Conservation (phyloP, 805 yeast genomes). For the Peterozyma toletana region DNA sequence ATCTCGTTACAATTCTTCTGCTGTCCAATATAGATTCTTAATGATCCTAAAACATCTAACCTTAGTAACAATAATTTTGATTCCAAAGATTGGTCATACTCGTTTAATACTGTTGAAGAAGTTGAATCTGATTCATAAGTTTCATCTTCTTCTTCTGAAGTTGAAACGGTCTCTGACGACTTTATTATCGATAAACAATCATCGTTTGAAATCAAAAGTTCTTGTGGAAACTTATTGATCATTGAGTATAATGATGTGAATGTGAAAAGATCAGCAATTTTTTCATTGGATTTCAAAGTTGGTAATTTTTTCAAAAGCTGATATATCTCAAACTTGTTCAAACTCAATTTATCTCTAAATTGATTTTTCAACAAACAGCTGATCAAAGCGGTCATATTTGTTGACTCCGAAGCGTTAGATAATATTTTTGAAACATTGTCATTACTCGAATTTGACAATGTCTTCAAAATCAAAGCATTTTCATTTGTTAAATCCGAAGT, state of each 20-base stretch:
- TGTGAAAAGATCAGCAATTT: constrained; percentile 4
- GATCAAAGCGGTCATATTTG: constrained; percentile 4
- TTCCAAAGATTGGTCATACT: constrained; percentile 4
- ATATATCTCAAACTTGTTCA: constrained; percentile 2
- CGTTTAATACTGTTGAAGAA: constrained; percentile 6
- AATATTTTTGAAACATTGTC: neutral
- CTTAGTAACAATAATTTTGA: constrained; percentile 2
- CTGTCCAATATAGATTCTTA: constrained; percentile 6
- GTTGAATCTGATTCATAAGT: constrained; percentile 1
- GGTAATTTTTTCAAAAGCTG: constrained; percentile 4
- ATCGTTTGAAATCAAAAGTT: neutral
- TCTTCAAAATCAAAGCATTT: constrained; percentile 1
- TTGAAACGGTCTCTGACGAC: neutral
- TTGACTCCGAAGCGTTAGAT: neutral
- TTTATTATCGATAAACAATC: neutral
- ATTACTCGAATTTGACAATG: constrained; percentile 3
- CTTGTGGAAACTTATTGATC: constrained; percentile 4
- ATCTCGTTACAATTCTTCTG: neutral
- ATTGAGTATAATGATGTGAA: constrained; percentile 5
- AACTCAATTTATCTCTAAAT: neutral
- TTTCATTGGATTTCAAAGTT: neutral
- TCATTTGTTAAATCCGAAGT: neutral
- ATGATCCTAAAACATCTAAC: constrained; percentile 1
- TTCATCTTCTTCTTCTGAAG: neutral
- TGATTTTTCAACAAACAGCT: constrained; percentile 6